These are phyloP conservation scores for Pouteria glomerata DNA, from an alignment of 148 eudicot species.

Conservation along the genomic window DNA sequence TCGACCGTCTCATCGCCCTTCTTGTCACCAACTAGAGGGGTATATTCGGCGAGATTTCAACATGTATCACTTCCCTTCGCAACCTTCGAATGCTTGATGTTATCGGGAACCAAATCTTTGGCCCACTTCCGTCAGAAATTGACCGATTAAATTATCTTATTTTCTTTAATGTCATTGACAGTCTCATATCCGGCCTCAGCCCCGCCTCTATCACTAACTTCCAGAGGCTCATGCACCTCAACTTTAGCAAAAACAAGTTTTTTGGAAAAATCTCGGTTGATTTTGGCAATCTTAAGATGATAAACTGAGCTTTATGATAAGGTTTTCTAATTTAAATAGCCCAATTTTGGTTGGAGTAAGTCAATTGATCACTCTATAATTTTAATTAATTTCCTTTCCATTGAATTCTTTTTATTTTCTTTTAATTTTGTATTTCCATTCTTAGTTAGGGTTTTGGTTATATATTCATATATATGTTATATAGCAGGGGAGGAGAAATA, in stretches of 20 bases:
- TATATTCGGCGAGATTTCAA: constrained; percentile 58
- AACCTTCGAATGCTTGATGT: constrained; percentile 54
- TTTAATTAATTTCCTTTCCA: too few relatives aligned
- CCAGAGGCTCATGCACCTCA: constrained; percentile 46
- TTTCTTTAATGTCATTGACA: constrained; percentile 62
- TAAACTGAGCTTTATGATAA: constrained; percentile 69
- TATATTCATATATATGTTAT: too few relatives aligned
- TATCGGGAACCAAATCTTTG: constrained; percentile 54
- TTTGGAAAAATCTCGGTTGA: constrained; percentile 47
- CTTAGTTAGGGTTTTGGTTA: too few relatives aligned
- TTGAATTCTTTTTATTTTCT: too few relatives aligned
- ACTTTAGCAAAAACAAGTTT: constrained; percentile 52
- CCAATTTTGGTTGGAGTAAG: too few relatives aligned
- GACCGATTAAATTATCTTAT: constrained; percentile 41
- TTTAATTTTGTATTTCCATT: too few relatives aligned
- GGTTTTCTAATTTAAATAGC: too few relatives aligned
- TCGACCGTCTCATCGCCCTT: constrained; percentile 52
- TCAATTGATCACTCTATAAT: too few relatives aligned
- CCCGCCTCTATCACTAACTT: constrained; percentile 51
- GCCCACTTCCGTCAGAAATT: constrained; percentile 44
- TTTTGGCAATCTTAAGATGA: constrained; percentile 50
- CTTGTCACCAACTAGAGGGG: constrained; percentile 77
- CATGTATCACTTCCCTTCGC: constrained; percentile 38
- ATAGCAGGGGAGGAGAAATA: too few relatives aligned
- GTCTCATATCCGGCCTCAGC: constrained; percentile 38